These are phyloP conservation scores for Solidago caesia DNA, from an alignment of 129 eudicot species.

Conservation along the genomic window DNA sequence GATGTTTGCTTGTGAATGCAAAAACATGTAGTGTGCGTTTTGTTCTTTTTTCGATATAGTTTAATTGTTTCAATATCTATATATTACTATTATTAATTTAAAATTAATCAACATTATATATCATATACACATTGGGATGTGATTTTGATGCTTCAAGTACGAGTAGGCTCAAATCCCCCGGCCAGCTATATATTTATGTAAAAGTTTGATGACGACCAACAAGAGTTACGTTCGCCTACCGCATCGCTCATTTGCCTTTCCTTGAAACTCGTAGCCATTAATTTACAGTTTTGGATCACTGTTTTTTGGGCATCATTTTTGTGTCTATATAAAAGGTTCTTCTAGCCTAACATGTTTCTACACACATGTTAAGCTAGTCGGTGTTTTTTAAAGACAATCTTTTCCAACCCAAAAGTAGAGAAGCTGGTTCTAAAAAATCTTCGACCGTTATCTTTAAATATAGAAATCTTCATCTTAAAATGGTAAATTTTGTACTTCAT, in stretches of 20 bases:
- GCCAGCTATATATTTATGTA: constrained; percentile 11
- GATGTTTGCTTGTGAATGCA: constrained; percentile 75
- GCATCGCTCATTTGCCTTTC: constrained; percentile 61
- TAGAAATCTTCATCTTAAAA: too few species aligned
- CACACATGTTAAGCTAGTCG: too few species aligned
- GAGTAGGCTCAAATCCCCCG: constrained; percentile 29
- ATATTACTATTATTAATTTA: background rate
- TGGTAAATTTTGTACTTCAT: too few species aligned
- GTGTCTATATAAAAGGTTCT: background rate
- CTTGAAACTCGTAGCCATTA: constrained; percentile 36
- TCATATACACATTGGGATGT: constrained; percentile 42
- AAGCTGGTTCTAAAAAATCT: too few species aligned
- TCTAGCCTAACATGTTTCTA: too few species aligned
- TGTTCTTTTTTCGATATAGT: constrained; percentile 1
- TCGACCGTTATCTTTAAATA: too few species aligned
- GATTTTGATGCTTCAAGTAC: constrained; percentile 38
- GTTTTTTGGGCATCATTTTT: constrained; percentile 1
- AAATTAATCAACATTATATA: background rate
- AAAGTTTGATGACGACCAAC: constrained; percentile 33
- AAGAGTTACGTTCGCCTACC: constrained; percentile 80
- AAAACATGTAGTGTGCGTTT: constrained; percentile 30
- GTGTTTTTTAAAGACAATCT: too few species aligned
- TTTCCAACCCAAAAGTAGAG: too few species aligned
- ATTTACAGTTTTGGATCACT: background rate
- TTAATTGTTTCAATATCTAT: background rate